Evolutionary conservation across 345 rosid species (phyloP), one percentile per base, ranked within the genome.

Genomic region (Conringia planisiliqua): DNA sequence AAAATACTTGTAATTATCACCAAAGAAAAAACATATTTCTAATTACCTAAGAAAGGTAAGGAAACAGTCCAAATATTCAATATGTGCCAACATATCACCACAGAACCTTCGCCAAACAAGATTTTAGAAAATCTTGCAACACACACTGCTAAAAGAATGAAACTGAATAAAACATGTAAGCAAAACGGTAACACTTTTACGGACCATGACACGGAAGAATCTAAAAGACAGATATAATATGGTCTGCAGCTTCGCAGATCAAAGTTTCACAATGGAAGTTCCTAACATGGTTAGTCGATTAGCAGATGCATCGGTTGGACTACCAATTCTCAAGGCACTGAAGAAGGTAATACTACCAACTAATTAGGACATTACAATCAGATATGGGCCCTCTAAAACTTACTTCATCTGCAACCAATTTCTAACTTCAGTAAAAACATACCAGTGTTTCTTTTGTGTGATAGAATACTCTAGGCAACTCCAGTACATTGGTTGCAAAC

Each of bases 361-460:
- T 55, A 63, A 11, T 43, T 22, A 44, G 47, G 55, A 43, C 24
- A 76, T 10, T 29, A 14, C 74, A 60, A 13, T 68, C 67, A 56
- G 39, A 66, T 57, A 40, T 22, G 50, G 30, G n/a, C 52, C 38
- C 38, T 61, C 54, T 36, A 61, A 67, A 39, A 12, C 30, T 39
- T 48, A 29, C 4, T 36, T 59, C 27, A 58, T 26, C 30, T 26
- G 24, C 42, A 12, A 47, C 52, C n/a, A 63, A n/a, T 16, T 55
- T 50, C 16, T 11, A 68, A 61, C 36, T 46, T 63, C 61, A 55
- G 8, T 30, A 55, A 27, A 33, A 43, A 47, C 11, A 36, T 71
- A 94, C 98, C 90, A 94, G 74, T 74, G 98, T 74, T 68, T 94
- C 98, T 85, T 84, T 89, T 55, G 96, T 82, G 72, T 89, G 75